Base-by-base conservation (phyloP, 2,329 filamentous ascomycete genomes). In the Sclerotinia nivalis region DNA sequence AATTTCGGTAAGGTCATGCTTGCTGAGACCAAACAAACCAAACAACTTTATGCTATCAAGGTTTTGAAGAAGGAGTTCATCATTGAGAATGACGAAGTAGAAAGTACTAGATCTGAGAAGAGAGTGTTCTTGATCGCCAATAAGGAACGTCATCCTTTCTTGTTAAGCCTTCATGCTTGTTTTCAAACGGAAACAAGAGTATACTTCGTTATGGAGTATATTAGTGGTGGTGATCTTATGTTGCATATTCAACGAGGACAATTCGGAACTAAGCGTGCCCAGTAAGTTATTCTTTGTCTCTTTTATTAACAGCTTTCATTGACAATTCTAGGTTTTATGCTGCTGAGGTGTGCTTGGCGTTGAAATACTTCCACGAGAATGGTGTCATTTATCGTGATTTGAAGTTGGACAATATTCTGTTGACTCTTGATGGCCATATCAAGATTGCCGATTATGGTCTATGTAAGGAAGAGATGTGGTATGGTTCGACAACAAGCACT, bases 401-500 rank as follows among this genome's bases (percentile, higher is more conserved):
- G 80, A 93, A 93, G 80, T 84, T 92, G 71, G 90, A 93, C 80
- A 93, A 99, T 80, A 99, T 99, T 78, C 86, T 99, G 60, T 84
- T 99, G 77, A 96, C 93, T 1, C 85, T 97, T 59, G 96, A 99
- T 78, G 96, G 96, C 37, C 96, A 99, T 80, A 97, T 99, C 84
- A 98, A 98, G 86, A 93, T 99, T 84, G 96, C 88, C 67, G 96
- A 99, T 86, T 99, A 97, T 80, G 96, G 96, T 88, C 88, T 99
- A 62, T 99, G 96, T 84, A 99, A 99, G 82, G 96, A 99, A 80
- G 94, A 99, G 76, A 99, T 99, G 96, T 99, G 95, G 94, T 99
- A 96, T 79, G 93, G 93, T 56, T 95, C 92, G 69, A 97, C 92
- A 2, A 99, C 96, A 0, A 95, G 94, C 82, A 99, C 96, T 10